phyloP scores from a whole-genome alignment of 805 yeast species.

The Isabelozyma pseudorhagii region DNA sequence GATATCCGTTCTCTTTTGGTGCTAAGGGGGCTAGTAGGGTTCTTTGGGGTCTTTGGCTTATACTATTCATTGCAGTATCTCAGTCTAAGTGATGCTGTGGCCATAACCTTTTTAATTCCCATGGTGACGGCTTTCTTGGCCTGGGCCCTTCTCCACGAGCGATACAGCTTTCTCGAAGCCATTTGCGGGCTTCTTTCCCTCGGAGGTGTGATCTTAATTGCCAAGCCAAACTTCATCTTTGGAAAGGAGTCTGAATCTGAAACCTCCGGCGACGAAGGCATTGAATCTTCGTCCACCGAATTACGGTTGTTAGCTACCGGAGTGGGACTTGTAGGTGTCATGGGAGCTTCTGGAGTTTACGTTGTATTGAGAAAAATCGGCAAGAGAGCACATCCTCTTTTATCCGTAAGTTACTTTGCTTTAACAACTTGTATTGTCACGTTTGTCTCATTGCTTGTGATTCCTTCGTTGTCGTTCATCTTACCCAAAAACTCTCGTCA shows the following conservation, averaged over 20 bases:
- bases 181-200: slow-evolving; percentile 66
- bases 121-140: slow-evolving; percentile 74
- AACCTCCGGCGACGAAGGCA: slow-evolving; percentile 28
- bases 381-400: slow-evolving; percentile 70
- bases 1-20: slow-evolving; percentile 52
- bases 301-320: slow-evolving; percentile 60
- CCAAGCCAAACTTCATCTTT: slow-evolving; percentile 74
- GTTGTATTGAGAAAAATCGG: slow-evolving; percentile 75
- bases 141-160: slow-evolving; percentile 61
- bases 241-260: slow-evolving; percentile 37
- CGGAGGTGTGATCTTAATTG: slow-evolving; percentile 74
- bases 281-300: slow-evolving; percentile 51
- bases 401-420: slow-evolving; percentile 78
- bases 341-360: slow-evolving; percentile 68
- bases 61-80: slow-evolving; percentile 73
- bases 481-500: slow-evolving; percentile 60
- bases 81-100: slow-evolving; percentile 76
- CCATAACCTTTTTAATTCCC: slow-evolving; percentile 76
- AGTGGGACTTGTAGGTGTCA: slow-evolving; percentile 63
- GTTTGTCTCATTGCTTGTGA: slow-evolving; percentile 44
- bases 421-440: slow-evolving; percentile 56
- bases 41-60: slow-evolving; percentile 74
- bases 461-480: slow-evolving; percentile 60
- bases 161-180: slow-evolving; percentile 64
- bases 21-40: slow-evolving; percentile 70